phyloP scores from a whole-genome alignment of 2,329 filamentous ascomycete species.

The Blumeria graminis region DNA sequence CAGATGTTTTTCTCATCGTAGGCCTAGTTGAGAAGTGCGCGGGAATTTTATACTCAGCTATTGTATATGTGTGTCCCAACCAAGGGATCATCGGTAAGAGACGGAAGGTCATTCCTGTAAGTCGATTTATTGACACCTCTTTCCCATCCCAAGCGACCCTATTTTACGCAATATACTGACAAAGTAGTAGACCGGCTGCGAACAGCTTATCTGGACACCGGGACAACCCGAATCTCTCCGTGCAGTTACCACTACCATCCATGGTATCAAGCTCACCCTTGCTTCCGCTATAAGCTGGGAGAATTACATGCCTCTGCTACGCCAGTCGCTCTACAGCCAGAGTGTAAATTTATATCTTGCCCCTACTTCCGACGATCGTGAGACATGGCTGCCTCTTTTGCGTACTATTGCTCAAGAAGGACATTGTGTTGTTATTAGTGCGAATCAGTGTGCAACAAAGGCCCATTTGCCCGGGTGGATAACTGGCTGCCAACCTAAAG shows the following conservation, averaged over 20 bases:
- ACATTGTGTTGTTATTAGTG: slow-evolving; percentile 61
- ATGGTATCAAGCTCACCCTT: slow-evolving; percentile 55
- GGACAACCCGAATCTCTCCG: slow-evolving; percentile 55
- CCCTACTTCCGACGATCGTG: slow-evolving; percentile 65
- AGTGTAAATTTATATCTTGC: slow-evolving; percentile 83
- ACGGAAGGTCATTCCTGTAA: slow-evolving; percentile 71
- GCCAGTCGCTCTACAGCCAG: slow-evolving; percentile 65
- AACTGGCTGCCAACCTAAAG: slow-evolving; percentile 9
- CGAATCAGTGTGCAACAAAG: slow-evolving; percentile 55
- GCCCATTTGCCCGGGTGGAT: slow-evolving; percentile 35
- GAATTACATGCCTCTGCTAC: slow-evolving; percentile 78
- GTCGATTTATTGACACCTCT: not conserved
- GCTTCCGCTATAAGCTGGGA: slow-evolving; percentile 90
- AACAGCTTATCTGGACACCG: slow-evolving; percentile 74
- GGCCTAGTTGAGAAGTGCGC: slow-evolving; percentile 60
- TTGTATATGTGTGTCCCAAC: slow-evolving; percentile 56
- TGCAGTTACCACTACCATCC: slow-evolving; percentile 57
- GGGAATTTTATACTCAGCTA: slow-evolving; percentile 65
- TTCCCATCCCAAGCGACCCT: too few species aligned
- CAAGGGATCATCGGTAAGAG: slow-evolving; percentile 59
- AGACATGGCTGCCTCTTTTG: slow-evolving; percentile 67
- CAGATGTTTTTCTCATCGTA: slow-evolving; percentile 59
- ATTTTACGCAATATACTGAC: slow-evolving; percentile 2
- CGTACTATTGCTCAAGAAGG: slow-evolving; percentile 61
- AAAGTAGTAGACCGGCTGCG: slow-evolving; percentile 35